Conservation (phyloP, 2,329 filamentous ascomycete genomes). For the Sporothrix phasma region DNA sequence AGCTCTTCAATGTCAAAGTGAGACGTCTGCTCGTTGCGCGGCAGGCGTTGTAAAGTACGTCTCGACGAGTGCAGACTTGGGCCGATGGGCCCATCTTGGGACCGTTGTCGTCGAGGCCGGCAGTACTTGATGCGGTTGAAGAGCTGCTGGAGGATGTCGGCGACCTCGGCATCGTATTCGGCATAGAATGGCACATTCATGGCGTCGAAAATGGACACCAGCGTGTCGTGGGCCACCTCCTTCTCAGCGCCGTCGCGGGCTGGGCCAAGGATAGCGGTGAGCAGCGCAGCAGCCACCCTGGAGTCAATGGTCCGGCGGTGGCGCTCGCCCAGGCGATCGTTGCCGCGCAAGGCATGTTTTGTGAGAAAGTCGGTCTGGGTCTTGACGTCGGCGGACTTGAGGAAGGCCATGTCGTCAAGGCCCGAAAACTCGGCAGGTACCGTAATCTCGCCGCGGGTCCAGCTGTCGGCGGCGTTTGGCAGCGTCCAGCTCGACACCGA, state of each 20-base stretch:
- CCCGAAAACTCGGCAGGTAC: conserved; percentile 38
- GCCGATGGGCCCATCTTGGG: conserved; percentile 75
- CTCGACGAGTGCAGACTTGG: conserved; percentile 75
- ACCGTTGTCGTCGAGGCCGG: conserved; percentile 81
- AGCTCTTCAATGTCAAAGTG: conserved; percentile 64
- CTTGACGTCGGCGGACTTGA: conserved; percentile 36
- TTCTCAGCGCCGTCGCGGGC: conserved; percentile 45
- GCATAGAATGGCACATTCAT: conserved; percentile 82
- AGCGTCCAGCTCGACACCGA: conserved; percentile 66
- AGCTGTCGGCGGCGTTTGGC: conserved; percentile 60
- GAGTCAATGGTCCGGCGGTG: conserved; percentile 65
- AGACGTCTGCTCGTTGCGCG: conserved; percentile 65
- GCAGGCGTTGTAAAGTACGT: conserved; percentile 88
- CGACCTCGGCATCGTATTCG: conserved; percentile 79
- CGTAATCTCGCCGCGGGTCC: conserved; percentile 51
- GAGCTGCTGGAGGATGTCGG: conserved; percentile 78
- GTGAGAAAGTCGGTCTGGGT: conserved; percentile 53
- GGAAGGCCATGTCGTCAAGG: conserved; percentile 35
- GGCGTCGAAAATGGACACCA: conserved; percentile 62
- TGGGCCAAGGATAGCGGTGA: conserved; percentile 55
- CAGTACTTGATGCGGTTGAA: conserved; percentile 94
- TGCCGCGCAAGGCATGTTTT: conserved; percentile 59
- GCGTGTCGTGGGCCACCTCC: conserved; percentile 41
- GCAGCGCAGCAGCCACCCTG: conserved; percentile 55
- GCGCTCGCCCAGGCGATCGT: conserved; percentile 67